phyloP scores from a whole-genome alignment of 306 rosid genomes.

The Lathyrus aphaca region DNA sequence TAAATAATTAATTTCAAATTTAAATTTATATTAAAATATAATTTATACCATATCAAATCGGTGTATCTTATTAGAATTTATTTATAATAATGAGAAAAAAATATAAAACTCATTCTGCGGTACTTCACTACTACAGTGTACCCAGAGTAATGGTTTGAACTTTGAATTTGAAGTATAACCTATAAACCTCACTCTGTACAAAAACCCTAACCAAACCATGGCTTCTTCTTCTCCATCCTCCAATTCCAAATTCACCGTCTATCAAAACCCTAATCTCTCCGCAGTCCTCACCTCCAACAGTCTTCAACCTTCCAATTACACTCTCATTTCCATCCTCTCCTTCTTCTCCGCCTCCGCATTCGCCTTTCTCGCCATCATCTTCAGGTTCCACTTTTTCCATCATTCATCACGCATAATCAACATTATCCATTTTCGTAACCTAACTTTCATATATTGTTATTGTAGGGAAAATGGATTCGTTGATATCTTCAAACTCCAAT shows the following conservation, averaged over 20 bases:
- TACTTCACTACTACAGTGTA: not conserved
- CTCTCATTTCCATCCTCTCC: slow-evolving; percentile 57
- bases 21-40: too few species aligned
- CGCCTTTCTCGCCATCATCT: slow-evolving; percentile 58
- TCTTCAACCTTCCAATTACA: slow-evolving; percentile 67
- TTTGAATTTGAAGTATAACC: not conserved
- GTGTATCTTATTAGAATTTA: too few species aligned
- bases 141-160: not conserved
- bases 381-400: slow-evolving; percentile 49
- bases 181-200: slow-evolving; percentile 14
- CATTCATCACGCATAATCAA: not conserved
- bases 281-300: slow-evolving; percentile 82
- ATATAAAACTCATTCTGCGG: too few species aligned
- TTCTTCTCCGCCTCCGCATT: slow-evolving; percentile 70
- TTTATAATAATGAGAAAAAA: too few species aligned
- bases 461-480: slow-evolving; percentile 70
- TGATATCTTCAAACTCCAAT: slow-evolving; percentile 51
- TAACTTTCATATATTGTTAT: slow-evolving; percentile 16
- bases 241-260: slow-evolving; percentile 71
- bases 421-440: not conserved
- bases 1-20: too few species aligned
- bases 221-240: slow-evolving; percentile 47
- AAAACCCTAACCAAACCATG: slow-evolving; percentile 42
- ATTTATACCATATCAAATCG: too few species aligned
- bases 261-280: slow-evolving; percentile 76